A percentile compares a stretch with the other conserved stretches of the same genome.
phyloP scores from a whole-genome alignment of 306 rosid genomes.

The Albizia julibrissin region DNA sequence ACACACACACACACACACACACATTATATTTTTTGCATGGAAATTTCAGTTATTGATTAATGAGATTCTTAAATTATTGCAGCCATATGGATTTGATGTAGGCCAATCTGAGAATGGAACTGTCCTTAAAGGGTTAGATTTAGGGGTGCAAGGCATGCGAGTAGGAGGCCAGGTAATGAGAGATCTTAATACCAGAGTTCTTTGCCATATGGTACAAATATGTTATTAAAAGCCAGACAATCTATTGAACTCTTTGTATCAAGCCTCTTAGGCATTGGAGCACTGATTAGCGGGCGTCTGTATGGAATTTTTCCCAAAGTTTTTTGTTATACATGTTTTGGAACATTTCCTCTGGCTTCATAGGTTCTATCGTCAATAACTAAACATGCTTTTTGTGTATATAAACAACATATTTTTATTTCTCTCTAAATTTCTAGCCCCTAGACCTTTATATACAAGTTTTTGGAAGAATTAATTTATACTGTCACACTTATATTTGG shows the following conservation, averaged over 20 bases:
- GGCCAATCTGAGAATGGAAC: conserved; percentile 89
- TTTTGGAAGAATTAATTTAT: conserved; percentile 3
- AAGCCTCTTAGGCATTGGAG: neutral
- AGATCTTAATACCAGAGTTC: conserved; percentile 16
- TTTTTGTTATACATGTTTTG: neutral
- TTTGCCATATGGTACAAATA: conserved; percentile 14
- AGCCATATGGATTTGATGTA: conserved; percentile 96
- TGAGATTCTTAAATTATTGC: conserved; percentile 53
- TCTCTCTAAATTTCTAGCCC: neutral
- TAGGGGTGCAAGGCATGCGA: conserved; percentile 91
- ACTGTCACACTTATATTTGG: conserved; percentile 1
- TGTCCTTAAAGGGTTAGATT: conserved; percentile 87
- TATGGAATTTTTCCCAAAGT: conserved; percentile 5
- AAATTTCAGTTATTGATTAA: conserved; percentile 24
- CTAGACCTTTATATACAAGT: neutral
- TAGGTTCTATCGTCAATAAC: neutral
- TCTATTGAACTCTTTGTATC: neutral
- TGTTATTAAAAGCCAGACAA: conserved; percentile 7
- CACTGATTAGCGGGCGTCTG: conserved; percentile 8
- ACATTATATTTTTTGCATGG: neutral
- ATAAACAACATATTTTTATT: neutral
- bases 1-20: too few relatives aligned
- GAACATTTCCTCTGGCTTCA: neutral
- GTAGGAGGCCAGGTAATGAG: conserved; percentile 93
- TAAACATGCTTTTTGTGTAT: neutral